Evolutionary conservation across 73 alveolate genomes (phyloP).

Genomic region (Durusdinium trenchii): DNA sequence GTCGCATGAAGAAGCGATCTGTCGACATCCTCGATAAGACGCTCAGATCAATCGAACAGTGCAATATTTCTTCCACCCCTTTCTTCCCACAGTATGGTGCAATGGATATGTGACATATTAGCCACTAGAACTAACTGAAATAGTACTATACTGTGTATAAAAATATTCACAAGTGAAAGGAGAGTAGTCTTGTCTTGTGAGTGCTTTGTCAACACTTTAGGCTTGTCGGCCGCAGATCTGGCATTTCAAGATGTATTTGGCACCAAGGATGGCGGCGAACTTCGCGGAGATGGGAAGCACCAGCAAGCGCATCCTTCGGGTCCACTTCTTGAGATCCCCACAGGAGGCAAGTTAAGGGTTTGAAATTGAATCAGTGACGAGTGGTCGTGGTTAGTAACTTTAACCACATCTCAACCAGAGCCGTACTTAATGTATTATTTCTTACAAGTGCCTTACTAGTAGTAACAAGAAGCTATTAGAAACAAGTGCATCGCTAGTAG

Average conservation of each 20-base stretch:
- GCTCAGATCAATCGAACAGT: background rate
- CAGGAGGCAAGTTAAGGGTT: background rate
- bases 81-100: background rate
- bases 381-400: background rate
- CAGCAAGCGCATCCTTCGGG: conserved; percentile 56
- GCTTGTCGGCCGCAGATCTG: background rate
- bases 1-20: conserved; percentile 78
- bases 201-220: background rate
- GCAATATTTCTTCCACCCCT: background rate
- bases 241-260: background rate
- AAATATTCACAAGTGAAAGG: background rate
- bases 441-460: too few relatives aligned
- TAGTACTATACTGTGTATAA: background rate
- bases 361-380: background rate
- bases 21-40: conserved; percentile 17
- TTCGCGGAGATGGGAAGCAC: conserved; percentile 43
- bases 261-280: conserved; percentile 39
- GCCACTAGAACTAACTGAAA: background rate
- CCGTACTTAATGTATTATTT: background rate
- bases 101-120: background rate
- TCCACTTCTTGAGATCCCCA: conserved; percentile 74
- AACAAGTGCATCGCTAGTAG: too few relatives aligned
- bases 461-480: too few relatives aligned
- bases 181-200: background rate
- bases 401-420: background rate